Percentiles rank a stretch among this genome's conserved stretches.
phyloP scores from a whole-genome alignment of 768 basidiomycete species.

The Suillus placidus region DNA sequence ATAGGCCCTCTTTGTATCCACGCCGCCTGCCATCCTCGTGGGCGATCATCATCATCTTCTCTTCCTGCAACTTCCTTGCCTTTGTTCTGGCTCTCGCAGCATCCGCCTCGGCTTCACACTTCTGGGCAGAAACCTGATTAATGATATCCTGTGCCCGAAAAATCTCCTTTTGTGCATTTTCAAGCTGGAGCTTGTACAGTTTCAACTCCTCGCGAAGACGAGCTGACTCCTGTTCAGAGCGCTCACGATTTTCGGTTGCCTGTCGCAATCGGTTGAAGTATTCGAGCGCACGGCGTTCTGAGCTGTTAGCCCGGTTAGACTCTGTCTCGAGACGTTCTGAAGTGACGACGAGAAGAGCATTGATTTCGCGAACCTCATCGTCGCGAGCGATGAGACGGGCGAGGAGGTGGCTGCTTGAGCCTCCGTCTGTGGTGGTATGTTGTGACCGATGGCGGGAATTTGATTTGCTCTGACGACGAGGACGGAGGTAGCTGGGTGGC shows the following conservation, averaged over 20 bases:
- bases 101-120: conserved; percentile 48
- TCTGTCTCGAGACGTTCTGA: conserved; percentile 43
- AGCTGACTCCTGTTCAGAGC: conserved; percentile 41
- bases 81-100: conserved; percentile 48
- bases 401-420: conserved; percentile 33
- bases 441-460: conserved; percentile 30
- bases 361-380: conserved; percentile 36
- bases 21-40: conserved; percentile 45
- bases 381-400: conserved; percentile 32
- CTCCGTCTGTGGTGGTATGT: conserved; percentile 27
- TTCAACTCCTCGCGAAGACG: conserved; percentile 45
- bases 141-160: conserved; percentile 45
- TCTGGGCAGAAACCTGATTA: conserved; percentile 43
- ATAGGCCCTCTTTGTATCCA: conserved; percentile 47
- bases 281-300: conserved; percentile 51
- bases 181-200: conserved; percentile 48
- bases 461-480: conserved; percentile 29
- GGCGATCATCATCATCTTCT: conserved; percentile 42
- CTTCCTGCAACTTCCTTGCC: conserved; percentile 46
- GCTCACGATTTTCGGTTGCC: conserved; percentile 42
- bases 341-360: conserved; percentile 27
- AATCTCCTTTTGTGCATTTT: conserved; percentile 49
- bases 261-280: conserved; percentile 44
- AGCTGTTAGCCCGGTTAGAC: conserved; percentile 44
- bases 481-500: conserved; percentile 19